These are phyloP conservation scores for Ophiostoma populinum DNA, from an alignment of 2,329 filamentous ascomycete genomes.

Conservation along the genomic window DNA sequence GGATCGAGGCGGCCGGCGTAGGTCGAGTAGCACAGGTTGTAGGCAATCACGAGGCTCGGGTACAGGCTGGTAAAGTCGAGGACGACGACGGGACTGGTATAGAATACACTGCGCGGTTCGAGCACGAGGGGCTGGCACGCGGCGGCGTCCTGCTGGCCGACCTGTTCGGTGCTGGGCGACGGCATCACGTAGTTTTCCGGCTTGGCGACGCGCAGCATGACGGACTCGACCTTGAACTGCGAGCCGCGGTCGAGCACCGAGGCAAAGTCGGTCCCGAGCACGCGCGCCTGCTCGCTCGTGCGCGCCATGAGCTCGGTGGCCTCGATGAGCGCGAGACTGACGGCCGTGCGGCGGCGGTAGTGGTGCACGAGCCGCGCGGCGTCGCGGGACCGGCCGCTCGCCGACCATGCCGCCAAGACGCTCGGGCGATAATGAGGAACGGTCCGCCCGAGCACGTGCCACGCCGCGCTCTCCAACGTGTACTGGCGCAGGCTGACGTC, in stretches of 20 bases:
- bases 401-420: slow-evolving; percentile 71
- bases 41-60: slow-evolving; percentile 96
- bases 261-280: slow-evolving; percentile 91
- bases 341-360: slow-evolving; percentile 54
- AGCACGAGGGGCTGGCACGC: slow-evolving; percentile 92
- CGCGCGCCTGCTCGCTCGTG: slow-evolving; percentile 83
- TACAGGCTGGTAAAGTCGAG: slow-evolving; percentile 94
- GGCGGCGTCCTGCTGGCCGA: slow-evolving; percentile 82
- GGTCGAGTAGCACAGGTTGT: slow-evolving; percentile 98
- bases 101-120: slow-evolving; percentile 92
- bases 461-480: slow-evolving; percentile 88
- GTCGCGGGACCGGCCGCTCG: slow-evolving; percentile 47
- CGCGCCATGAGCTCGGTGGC: slow-evolving; percentile 74
- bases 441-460: slow-evolving; percentile 72
- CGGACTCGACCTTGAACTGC: slow-evolving; percentile 95
- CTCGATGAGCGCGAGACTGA: slow-evolving; percentile 83
- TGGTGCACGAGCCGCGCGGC: slow-evolving; percentile 62
- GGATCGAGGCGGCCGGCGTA: slow-evolving; percentile 60
- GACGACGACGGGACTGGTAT: slow-evolving; percentile 74
- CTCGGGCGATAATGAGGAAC: slow-evolving; percentile 75
- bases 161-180: slow-evolving; percentile 80
- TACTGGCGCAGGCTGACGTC: slow-evolving; percentile 87
- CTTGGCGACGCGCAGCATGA: slow-evolving; percentile 97
- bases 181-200: slow-evolving; percentile 85
- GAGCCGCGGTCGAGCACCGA: slow-evolving; percentile 89